Conservation (phyloP, 495 filamentous ascomycete genomes). For the Penicillium goetzii region DNA sequence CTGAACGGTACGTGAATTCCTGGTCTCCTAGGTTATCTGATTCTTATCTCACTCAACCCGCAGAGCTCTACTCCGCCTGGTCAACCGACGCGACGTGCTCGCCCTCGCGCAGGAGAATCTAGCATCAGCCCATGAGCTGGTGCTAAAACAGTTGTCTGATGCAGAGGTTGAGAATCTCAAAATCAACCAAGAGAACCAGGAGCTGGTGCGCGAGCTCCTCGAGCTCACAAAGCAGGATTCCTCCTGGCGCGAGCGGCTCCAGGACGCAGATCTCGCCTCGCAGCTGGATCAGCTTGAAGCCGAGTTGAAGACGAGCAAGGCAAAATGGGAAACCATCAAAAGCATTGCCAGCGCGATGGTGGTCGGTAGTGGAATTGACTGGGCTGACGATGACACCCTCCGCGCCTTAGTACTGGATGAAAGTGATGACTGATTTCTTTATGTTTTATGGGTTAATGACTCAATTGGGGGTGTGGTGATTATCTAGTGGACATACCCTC, state of each 20-base stretch:
- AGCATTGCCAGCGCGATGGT: slow-evolving; percentile 72
- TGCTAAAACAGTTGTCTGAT: slow-evolving; percentile 52
- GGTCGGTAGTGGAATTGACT: slow-evolving; percentile 83
- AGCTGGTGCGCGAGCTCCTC: slow-evolving; percentile 62
- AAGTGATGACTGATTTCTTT: slow-evolving; percentile 55
- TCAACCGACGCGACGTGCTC: slow-evolving; percentile 68
- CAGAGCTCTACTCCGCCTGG: slow-evolving; percentile 66
- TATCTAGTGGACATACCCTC: neutral
- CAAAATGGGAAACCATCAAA: slow-evolving; percentile 74
- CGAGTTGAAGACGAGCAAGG: slow-evolving; percentile 58
- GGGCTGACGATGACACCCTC: slow-evolving; percentile 72
- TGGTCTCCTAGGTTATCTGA: neutral
- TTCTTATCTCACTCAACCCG: slow-evolving; percentile 16
- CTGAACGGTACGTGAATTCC: slow-evolving; percentile 61
- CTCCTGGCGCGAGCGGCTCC: slow-evolving; percentile 53
- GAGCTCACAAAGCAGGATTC: slow-evolving; percentile 61
- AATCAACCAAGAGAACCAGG: slow-evolving; percentile 61
- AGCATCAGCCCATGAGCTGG: slow-evolving; percentile 51
- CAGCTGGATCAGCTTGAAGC: slow-evolving; percentile 60
- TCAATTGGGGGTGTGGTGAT: slow-evolving; percentile 8
- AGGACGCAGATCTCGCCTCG: slow-evolving; percentile 52
- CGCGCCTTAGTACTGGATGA: slow-evolving; percentile 75
- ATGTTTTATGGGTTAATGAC: neutral
- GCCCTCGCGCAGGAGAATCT: slow-evolving; percentile 63
- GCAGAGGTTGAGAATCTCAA: slow-evolving; percentile 59